Conservation (phyloP, 2,329 filamentous ascomycete genomes). For the Penicillium concentricum region DNA sequence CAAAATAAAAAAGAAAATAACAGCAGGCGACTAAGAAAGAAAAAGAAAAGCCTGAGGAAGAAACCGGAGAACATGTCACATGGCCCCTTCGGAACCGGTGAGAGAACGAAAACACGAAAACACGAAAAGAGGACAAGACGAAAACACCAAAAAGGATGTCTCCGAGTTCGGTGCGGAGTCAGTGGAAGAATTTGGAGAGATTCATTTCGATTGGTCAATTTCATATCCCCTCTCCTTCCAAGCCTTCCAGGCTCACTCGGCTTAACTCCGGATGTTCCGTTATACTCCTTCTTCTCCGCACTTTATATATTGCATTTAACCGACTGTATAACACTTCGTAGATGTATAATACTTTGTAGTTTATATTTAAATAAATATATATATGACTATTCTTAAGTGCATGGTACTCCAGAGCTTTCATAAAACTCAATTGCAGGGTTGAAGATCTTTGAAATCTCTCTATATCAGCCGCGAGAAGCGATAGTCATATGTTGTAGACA, state of each 20-base stretch:
- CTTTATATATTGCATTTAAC: neutral
- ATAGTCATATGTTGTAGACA: too few species aligned
- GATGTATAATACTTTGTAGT: too few species aligned
- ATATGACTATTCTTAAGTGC: too few species aligned
- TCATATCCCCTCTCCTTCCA: conserved; percentile 1
- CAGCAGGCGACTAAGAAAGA: conserved; percentile 18
- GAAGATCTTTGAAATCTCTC: too few species aligned
- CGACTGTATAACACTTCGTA: too few species aligned
- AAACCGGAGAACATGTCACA: conserved; percentile 21
- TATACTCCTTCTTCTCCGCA: conserved; percentile 3
- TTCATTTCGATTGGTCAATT: conserved; percentile 3
- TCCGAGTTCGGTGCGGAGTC: conserved; percentile 23
- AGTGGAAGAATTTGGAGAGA: conserved; percentile 16
- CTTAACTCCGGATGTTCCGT: conserved; percentile 18
- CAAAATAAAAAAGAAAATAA: conserved; percentile 4
- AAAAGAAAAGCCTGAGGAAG: conserved; percentile 16
- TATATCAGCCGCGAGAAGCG: too few species aligned
- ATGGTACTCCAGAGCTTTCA: too few species aligned
- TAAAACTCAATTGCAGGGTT: too few species aligned
- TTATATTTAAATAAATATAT: too few species aligned
- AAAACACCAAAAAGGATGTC: neutral
- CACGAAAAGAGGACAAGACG: neutral
- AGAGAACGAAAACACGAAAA: neutral
- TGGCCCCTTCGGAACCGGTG: conserved; percentile 4
- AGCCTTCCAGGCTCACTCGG: conserved; percentile 10